Conservation (phyloP, 768 basidiomycete genomes). For the Suillus ampliporus region DNA sequence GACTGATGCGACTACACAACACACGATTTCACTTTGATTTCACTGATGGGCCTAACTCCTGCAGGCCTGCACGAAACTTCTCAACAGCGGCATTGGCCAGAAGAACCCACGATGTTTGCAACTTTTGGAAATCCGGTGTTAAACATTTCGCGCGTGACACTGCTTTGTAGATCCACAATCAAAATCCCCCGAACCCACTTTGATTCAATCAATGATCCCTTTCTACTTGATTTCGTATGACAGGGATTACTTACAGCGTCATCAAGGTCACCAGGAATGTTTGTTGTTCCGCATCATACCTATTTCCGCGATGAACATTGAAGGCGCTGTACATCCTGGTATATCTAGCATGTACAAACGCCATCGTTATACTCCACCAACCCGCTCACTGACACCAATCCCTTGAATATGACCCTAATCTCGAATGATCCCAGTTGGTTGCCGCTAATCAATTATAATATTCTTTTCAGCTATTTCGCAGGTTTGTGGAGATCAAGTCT, state of each 20-base stretch:
- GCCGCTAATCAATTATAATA: not conserved
- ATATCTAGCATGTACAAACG: too few species aligned
- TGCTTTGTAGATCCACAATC: too few species aligned
- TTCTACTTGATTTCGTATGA: not conserved
- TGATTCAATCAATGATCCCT: not conserved
- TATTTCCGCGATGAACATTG: not conserved
- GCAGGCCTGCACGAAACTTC: not conserved
- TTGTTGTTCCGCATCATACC: not conserved
- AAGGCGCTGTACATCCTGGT: too few species aligned
- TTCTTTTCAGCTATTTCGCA: not conserved
- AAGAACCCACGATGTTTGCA: not conserved
- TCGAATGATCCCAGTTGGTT: not conserved
- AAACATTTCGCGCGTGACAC: not conserved
- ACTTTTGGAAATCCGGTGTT: not conserved
- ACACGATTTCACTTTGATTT: too few species aligned
- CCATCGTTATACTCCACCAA: too few species aligned
- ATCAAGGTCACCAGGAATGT: not conserved
- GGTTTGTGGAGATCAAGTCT: not conserved
- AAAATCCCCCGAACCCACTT: not conserved
- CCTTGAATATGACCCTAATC: not conserved
- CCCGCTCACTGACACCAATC: too few species aligned
- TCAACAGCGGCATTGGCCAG: not conserved
- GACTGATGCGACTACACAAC: too few species aligned
- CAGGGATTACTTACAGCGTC: not conserved
- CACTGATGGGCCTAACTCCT: too few species aligned